Conservation (phyloP, 1,139 yeast genomes). For the Magnusiomyces magnusii region DNA sequence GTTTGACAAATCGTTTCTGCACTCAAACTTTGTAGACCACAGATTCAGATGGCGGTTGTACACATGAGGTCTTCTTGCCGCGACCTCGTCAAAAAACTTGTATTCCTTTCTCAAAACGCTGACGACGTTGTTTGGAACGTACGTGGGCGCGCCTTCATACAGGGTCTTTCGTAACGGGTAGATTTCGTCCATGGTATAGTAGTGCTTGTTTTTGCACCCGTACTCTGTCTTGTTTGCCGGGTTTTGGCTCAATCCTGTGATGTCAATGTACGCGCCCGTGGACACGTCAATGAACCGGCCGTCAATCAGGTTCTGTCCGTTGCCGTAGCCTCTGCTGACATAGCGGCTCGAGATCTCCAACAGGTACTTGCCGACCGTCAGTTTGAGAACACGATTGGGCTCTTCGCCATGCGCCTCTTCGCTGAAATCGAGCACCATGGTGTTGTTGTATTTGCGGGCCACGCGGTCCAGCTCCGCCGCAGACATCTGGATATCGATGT, state of each 20-base stretch:
- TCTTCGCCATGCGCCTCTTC: background rate
- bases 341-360: conserved; percentile 39
- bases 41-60: background rate
- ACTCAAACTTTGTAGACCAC: background rate
- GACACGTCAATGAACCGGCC: conserved; percentile 73
- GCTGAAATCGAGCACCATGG: conserved; percentile 54
- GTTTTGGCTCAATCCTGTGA: conserved; percentile 32
- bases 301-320: conserved; percentile 61
- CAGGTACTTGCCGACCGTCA: conserved; percentile 50
- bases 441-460: conserved; percentile 45
- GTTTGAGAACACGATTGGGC: conserved; percentile 44
- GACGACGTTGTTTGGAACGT: conserved; percentile 45
- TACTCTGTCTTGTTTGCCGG: conserved; percentile 16
- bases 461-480: conserved; percentile 47
- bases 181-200: conserved; percentile 43
- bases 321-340: conserved; percentile 34
- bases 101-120: conserved; percentile 37
- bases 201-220: conserved; percentile 42
- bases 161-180: conserved; percentile 47
- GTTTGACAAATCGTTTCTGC: background rate
- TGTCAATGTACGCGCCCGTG: conserved; percentile 66
- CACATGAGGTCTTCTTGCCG: background rate
- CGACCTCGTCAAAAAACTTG: conserved; percentile 10
- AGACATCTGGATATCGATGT: conserved; percentile 63
- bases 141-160: conserved; percentile 52